Conservation (phyloP, 2,329 filamentous ascomycete species). For the Sporothrix humicola region DNA sequence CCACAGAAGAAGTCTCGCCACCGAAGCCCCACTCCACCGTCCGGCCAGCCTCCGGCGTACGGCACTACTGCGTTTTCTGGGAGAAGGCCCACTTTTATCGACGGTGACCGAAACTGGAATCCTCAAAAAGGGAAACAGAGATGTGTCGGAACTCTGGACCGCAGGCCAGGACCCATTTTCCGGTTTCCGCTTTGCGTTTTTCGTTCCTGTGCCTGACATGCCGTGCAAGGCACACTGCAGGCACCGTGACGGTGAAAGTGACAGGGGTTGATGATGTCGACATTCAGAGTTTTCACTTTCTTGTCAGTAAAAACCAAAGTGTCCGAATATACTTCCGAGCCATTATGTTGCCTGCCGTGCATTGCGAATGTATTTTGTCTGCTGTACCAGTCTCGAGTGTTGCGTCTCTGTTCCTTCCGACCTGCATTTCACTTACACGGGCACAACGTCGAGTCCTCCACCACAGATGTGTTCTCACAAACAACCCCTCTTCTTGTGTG, state of each 20-base stretch:
- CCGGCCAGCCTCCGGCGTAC: conserved; percentile 4
- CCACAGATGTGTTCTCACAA: not conserved
- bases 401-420: not conserved
- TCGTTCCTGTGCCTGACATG: not conserved
- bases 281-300: not conserved
- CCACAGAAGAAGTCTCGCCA: not conserved
- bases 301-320: not conserved
- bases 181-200: not conserved
- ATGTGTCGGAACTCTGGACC: conserved; percentile 15
- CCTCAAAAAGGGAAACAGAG: too few species aligned
- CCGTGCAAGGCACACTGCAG: conserved; percentile 9
- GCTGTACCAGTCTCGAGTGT: not conserved
- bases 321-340: conserved; percentile 3
- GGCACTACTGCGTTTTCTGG: not conserved
- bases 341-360: not conserved
- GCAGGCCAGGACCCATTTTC: not conserved
- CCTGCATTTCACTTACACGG: not conserved
- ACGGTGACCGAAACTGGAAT: not conserved
- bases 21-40: conserved; percentile 1
- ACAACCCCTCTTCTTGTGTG: not conserved
- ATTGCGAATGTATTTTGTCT: not conserved
- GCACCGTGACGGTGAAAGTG: too few species aligned
- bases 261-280: not conserved
- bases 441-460: not conserved
- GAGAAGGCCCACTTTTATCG: not conserved